phyloP scores from a whole-genome alignment of 2,329 filamentous ascomycete genomes.

The Arthrocladium fulminans region DNA sequence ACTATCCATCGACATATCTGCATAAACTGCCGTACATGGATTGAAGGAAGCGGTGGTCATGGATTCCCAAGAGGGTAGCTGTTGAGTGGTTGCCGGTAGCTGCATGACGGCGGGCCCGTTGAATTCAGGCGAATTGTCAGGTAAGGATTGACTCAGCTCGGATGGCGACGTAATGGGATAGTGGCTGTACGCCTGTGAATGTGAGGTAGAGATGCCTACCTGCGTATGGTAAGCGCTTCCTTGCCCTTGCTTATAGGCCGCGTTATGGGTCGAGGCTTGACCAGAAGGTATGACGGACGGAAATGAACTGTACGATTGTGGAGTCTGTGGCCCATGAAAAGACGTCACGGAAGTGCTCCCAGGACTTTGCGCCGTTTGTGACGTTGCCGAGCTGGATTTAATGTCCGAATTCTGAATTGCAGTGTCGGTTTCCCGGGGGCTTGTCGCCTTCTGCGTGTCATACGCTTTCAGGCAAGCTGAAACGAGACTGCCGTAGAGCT shows the following conservation, averaged over 20 bases:
- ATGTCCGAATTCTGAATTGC: constrained; percentile 33
- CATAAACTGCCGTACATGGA: constrained; percentile 15
- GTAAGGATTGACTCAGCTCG: constrained; percentile 10
- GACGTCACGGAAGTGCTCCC: constrained; percentile 32
- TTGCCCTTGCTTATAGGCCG: neutral
- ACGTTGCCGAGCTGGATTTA: constrained; percentile 30
- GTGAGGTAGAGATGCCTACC: neutral
- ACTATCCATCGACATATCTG: constrained; percentile 17
- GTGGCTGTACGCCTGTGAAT: neutral
- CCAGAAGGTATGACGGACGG: constrained; percentile 1
- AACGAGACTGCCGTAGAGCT: constrained; percentile 79
- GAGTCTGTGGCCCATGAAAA: constrained; percentile 27
- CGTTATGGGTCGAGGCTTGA: neutral
- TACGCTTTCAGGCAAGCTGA: constrained; percentile 83
- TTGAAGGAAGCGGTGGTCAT: constrained; percentile 19
- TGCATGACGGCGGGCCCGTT: neutral
- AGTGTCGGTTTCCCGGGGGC: constrained; percentile 30
- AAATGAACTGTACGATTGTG: constrained; percentile 13
- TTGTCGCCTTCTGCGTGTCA: constrained; percentile 34
- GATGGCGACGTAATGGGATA: constrained; percentile 9
- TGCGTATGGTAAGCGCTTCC: neutral
- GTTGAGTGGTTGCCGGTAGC: constrained; percentile 20
- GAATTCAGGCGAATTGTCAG: constrained; percentile 9
- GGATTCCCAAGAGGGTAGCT: constrained; percentile 28
- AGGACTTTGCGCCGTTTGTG: constrained; percentile 28